Base-by-base conservation (phyloP, 345 rosid species). In the Noccaea caerulescens region DNA sequence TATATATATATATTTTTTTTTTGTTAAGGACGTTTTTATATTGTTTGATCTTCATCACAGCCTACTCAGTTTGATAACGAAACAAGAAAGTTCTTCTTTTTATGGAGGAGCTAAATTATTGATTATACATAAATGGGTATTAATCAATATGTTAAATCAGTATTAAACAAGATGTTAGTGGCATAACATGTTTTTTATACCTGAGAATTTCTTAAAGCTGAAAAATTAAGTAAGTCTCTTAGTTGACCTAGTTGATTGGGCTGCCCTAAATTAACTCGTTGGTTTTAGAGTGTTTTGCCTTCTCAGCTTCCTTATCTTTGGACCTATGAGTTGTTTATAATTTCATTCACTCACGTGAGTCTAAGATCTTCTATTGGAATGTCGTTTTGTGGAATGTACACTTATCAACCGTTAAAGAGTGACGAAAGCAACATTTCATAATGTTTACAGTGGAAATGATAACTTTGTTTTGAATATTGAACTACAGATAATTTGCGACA, bases 191-290 rank as follows among this genome's bases (percentile, higher is more conserved):
- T 59, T 62, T 67, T 57, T 43, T 50, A 51, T 42, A 45, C 18
- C 14, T 54, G 23, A 20, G 10, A 30, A 56, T 47, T 45, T 63
- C 69, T 69, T 61, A 14, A 42, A 41, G 18, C 34, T 53, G 11
- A 41, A 33, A 36, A 67, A 68, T 30, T 14, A 30, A 32, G 53
- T 14, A 45, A 33, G 47, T 55, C 36, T 66, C 11, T 50, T 43
- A 55, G 76, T 73, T 72, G 75, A 71, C 79, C 53, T 64, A 77
- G 54, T 52, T 72, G 49, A 77, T 82, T 75, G 67, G 18, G 78
- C 56, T 42, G 25, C 56, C 51, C 44, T 66, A 73, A 66, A 59
- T 72, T 47, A 4, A 46, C 25, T 70, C 30, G 47, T 53, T 52
- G 51, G 56, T 43, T 73, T 46, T 12, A 4, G 5, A 78, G 80